These are phyloP conservation scores for Trichoderma gracile DNA, from an alignment of 2,329 filamentous ascomycete genomes.

Conservation along the genomic window DNA sequence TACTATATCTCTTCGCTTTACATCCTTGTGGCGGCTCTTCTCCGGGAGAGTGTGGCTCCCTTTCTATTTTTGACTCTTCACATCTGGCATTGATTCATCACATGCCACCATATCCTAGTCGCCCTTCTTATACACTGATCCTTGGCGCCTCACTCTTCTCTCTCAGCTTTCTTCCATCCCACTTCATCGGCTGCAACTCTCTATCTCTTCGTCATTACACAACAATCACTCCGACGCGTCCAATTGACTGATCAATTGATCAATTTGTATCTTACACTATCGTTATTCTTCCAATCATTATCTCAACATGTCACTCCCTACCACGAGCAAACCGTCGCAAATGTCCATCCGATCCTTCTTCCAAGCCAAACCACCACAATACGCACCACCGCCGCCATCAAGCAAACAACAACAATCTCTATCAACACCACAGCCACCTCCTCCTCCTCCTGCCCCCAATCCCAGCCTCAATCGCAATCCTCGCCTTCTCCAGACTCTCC, in stretches of 20 bases:
- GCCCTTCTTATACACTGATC: no score
- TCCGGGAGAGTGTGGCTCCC: conserved; percentile 4
- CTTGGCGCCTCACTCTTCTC: no score
- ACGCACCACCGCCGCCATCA: conserved; percentile 39
- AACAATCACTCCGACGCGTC: no score
- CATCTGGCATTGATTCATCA: neutral
- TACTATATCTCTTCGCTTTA: neutral
- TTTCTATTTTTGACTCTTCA: neutral
- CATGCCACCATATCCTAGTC: neutral
- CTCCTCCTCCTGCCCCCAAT: neutral
- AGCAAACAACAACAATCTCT: conserved; percentile 26
- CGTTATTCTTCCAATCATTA: no score
- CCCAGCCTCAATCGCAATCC: conserved; percentile 25
- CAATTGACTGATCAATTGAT: no score
- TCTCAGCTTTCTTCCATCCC: no score
- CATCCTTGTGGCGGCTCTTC: neutral
- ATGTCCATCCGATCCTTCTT: conserved; percentile 66
- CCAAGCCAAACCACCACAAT: conserved; percentile 46
- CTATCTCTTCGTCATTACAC: conserved; percentile 27
- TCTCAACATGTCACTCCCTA: conserved; percentile 42
- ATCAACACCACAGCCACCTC: neutral
- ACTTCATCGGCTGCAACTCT: neutral
- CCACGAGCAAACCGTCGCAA: conserved; percentile 45
- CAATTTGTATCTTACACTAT: no score
- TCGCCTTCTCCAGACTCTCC: conserved; percentile 1